phyloP scores from a whole-genome alignment of 75 land plant species.

The Chamaecyparis obtusa region DNA sequence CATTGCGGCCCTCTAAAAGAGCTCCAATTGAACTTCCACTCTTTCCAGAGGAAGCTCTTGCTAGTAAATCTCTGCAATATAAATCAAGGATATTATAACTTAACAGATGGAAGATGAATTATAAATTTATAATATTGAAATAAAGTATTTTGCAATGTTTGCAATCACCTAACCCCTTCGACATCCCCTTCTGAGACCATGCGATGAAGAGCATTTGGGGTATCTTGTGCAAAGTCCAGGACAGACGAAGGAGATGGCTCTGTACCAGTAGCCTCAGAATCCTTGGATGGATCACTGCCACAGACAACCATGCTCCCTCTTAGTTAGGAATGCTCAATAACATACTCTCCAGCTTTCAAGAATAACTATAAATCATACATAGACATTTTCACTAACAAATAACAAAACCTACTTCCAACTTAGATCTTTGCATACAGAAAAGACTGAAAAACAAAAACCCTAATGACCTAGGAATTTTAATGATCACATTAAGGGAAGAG shows the following conservation, averaged over 20 bases:
- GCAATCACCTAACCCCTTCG: constrained; percentile 58
- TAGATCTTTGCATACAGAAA: background rate
- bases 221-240: constrained; percentile 45
- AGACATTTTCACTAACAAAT: background rate
- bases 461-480: background rate
- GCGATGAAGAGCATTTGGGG: constrained; percentile 55
- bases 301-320: background rate
- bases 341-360: background rate
- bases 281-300: constrained; percentile 47
- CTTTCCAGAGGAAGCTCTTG: constrained; percentile 55
- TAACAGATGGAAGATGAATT: background rate
- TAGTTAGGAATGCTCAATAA: background rate
- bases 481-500: background rate
- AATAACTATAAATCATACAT: background rate
- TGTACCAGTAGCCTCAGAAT: constrained; percentile 25
- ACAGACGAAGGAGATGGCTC: constrained; percentile 69
- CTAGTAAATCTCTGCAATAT: constrained; percentile 57
- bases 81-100: background rate
- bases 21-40: constrained; percentile 32
- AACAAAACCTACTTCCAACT: background rate
- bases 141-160: background rate
- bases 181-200: constrained; percentile 75
- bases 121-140: background rate
- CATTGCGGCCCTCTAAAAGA: constrained; percentile 73
- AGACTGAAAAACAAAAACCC: background rate